phyloP scores from a whole-genome alignment of 257 asterid genomes.

The Penstemon barbatus region DNA sequence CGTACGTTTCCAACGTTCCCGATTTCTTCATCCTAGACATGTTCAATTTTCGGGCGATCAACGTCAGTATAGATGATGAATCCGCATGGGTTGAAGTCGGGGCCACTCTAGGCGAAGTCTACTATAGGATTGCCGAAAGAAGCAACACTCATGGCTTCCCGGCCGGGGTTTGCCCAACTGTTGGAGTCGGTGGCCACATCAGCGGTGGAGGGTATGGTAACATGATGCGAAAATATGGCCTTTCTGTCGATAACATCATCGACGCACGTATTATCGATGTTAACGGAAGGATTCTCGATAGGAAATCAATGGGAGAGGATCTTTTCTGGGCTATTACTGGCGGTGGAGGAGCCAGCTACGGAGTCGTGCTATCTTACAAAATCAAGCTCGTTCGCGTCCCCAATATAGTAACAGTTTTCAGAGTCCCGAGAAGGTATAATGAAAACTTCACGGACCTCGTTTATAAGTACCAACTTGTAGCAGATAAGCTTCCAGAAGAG shows the following conservation, averaged over 20 bases:
- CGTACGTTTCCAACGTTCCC: constrained; percentile 43
- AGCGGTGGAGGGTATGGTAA: constrained; percentile 59
- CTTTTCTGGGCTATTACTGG: constrained; percentile 64
- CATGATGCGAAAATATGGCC: constrained; percentile 58
- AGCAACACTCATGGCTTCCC: constrained; percentile 45
- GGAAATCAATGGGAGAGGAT: constrained; percentile 58
- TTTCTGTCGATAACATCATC: constrained; percentile 47
- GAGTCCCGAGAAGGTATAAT: constrained; percentile 30
- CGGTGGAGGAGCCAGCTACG: constrained; percentile 56
- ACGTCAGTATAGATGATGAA: constrained; percentile 35
- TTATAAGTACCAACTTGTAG: constrained; percentile 36
- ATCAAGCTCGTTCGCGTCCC: constrained; percentile 44
- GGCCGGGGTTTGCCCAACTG: constrained; percentile 58
- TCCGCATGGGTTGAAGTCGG: constrained; percentile 51
- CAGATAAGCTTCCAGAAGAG: constrained; percentile 34
- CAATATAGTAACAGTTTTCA: constrained; percentile 32
- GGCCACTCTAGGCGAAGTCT: constrained; percentile 52
- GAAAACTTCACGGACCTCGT: constrained; percentile 37
- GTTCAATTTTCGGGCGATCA: constrained; percentile 47
- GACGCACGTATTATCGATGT: constrained; percentile 51
- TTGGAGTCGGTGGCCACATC: constrained; percentile 62
- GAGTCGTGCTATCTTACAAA: constrained; percentile 48
- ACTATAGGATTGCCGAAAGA: constrained; percentile 41
- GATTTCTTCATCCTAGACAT: constrained; percentile 50
- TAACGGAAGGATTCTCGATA: constrained; percentile 41